Conservation (phyloP, 148 eudicot species). For the Salicornia ramosissima region DNA sequence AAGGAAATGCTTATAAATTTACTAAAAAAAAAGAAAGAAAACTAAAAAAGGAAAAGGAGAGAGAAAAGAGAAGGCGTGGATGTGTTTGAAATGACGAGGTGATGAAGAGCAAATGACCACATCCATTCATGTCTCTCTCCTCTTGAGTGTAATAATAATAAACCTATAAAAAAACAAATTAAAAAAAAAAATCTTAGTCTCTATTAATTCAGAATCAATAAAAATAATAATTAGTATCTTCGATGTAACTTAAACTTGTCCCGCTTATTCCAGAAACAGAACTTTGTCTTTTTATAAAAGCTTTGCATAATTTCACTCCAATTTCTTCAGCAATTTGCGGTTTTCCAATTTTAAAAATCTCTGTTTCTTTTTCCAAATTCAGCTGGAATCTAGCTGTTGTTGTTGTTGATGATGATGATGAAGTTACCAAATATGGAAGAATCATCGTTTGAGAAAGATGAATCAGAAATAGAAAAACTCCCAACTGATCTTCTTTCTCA, state of each 20-base stretch:
- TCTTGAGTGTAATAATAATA: no score
- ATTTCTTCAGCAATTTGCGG: neutral
- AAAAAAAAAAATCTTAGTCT: no score
- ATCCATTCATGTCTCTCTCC: conserved; percentile 13
- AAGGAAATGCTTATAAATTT: no score
- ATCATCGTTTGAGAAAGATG: conserved; percentile 41
- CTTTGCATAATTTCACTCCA: neutral
- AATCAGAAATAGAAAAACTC: conserved; percentile 60
- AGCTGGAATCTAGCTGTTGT: no score
- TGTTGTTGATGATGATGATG: no score
- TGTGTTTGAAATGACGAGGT: conserved; percentile 25
- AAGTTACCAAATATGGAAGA: no score
- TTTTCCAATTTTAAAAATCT: no score
- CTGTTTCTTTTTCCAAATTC: no score
- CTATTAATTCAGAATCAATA: neutral
- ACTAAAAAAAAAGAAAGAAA: neutral
- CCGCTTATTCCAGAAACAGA: conserved; percentile 12
- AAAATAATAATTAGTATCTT: neutral
- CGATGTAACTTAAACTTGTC: conserved; percentile 14
- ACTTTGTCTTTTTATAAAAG: no score
- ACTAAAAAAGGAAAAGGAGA: neutral
- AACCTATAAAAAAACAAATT: no score
- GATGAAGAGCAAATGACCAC: conserved; percentile 31
- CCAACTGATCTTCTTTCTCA: conserved; percentile 77
- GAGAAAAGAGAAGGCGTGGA: conserved; percentile 4